phyloP scores from a whole-genome alignment of 345 rosid species.

The Populus euphratica region DNA sequence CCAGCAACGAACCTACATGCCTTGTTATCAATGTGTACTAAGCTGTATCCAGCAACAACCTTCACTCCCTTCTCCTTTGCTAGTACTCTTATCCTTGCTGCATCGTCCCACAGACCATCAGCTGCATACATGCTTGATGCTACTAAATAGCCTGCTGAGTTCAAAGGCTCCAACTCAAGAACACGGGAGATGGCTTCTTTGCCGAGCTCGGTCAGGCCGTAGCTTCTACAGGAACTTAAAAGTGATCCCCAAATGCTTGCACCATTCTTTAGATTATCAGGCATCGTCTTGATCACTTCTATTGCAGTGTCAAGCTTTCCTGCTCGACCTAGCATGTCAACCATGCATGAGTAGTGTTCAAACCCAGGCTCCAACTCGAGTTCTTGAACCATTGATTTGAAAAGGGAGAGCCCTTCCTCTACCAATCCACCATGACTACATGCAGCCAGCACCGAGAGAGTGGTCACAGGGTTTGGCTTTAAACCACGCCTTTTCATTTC shows the following conservation, averaged over 20 bases:
- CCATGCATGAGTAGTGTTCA: conserved; percentile 64
- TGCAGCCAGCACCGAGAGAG: conserved; percentile 61
- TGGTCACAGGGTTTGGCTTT: conserved; percentile 50
- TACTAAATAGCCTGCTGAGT: conserved; percentile 55
- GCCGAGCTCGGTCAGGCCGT: conserved; percentile 34
- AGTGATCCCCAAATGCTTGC: conserved; percentile 69
- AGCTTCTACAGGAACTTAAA: conserved; percentile 56
- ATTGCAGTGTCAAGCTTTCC: conserved; percentile 51
- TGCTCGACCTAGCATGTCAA: conserved; percentile 68
- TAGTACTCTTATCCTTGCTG: conserved; percentile 46
- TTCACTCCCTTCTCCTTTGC: conserved; percentile 47
- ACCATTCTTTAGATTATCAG: conserved; percentile 31
- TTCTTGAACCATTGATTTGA: conserved; percentile 51
- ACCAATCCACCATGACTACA: conserved; percentile 74
- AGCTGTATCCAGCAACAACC: conserved; percentile 55
- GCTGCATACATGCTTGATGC: conserved; percentile 55
- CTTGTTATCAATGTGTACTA: conserved; percentile 37
- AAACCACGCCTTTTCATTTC: conserved; percentile 52
- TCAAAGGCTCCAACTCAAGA: conserved; percentile 54
- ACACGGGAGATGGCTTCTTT: conserved; percentile 35
- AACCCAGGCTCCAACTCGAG: conserved; percentile 30
- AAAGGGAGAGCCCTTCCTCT: conserved; percentile 49
- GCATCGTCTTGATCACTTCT: conserved; percentile 48
- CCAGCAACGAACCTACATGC: conserved; percentile 50
- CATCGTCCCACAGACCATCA: conserved; percentile 47